Percentiles rank a stretch among this genome's conserved stretches.
Conservation (phyloP, 2,329 filamentous ascomycete species). For the Aureobasidium mangrovei region DNA sequence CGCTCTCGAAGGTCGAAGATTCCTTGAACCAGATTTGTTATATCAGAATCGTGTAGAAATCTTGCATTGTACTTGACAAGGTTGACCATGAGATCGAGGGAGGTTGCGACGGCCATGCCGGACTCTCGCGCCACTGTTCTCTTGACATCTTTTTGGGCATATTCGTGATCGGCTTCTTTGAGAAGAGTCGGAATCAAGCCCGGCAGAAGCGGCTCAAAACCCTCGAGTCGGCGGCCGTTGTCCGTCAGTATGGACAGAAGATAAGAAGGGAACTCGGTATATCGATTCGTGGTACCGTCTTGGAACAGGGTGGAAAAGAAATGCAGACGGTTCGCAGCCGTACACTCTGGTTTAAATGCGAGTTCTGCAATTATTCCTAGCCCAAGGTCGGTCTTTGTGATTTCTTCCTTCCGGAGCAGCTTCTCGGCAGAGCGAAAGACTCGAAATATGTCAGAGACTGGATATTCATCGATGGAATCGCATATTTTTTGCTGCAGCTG, state of each 20-base stretch:
- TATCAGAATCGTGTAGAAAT: slow-evolving; percentile 1
- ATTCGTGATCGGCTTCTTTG: neutral
- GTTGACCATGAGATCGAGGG: slow-evolving; percentile 8
- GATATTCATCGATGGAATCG: neutral
- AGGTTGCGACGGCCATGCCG: neutral
- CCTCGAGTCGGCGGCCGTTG: slow-evolving; percentile 11
- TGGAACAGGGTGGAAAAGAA: slow-evolving; percentile 5
- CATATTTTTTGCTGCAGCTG: slow-evolving; percentile 9
- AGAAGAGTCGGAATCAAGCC: neutral
- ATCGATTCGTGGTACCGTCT: slow-evolving; percentile 6
- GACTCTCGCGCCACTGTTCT: neutral
- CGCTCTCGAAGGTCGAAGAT: neutral
- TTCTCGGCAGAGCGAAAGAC: slow-evolving; percentile 4
- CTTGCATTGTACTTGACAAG: slow-evolving; percentile 12
- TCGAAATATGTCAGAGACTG: neutral
- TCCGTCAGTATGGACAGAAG: slow-evolving; percentile 8
- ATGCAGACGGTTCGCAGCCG: slow-evolving; percentile 2
- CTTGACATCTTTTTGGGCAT: neutral
- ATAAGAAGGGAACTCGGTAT: slow-evolving; percentile 3
- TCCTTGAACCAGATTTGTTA: neutral
- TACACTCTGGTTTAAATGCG: slow-evolving; percentile 9
- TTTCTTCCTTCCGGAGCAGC: slow-evolving; percentile 1
- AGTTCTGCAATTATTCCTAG: slow-evolving; percentile 3
- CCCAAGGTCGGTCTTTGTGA: slow-evolving; percentile 4
- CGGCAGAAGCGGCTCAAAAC: slow-evolving; percentile 3